phyloP scores from a whole-genome alignment of 768 basidiomycete species.

The Pholiota molesta region DNA sequence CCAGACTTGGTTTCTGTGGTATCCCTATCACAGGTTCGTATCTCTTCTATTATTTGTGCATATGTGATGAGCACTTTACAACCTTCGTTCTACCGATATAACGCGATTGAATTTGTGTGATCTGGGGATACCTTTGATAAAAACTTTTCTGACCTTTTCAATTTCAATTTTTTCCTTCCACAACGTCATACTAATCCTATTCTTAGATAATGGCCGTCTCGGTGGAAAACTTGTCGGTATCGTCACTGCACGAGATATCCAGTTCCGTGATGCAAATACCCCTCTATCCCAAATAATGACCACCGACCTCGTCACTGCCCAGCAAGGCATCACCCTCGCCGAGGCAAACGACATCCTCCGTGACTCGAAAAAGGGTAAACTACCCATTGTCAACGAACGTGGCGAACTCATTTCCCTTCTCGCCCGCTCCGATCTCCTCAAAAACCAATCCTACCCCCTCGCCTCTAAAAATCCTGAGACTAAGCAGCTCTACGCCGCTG shows the following conservation, averaged over 20 bases:
- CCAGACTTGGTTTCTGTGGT: slow-evolving; percentile 89
- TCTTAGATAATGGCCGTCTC: slow-evolving; percentile 78
- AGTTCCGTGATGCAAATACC: slow-evolving; percentile 76
- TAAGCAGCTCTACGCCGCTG: slow-evolving; percentile 97
- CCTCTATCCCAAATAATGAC: slow-evolving; percentile 89
- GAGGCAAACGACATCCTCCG: slow-evolving; percentile 96
- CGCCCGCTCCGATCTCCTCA: slow-evolving; percentile 95
- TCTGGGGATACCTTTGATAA: slow-evolving; percentile 58
- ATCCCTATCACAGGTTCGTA: slow-evolving; percentile 96
- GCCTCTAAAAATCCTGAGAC: slow-evolving; percentile 88
- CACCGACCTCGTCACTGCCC: slow-evolving; percentile 82
- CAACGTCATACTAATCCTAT: slow-evolving; percentile 13
- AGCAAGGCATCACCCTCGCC: slow-evolving; percentile 83
- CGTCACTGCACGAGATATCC: slow-evolving; percentile 94
- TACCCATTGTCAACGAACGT: slow-evolving; percentile 64
- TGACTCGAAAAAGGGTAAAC: slow-evolving; percentile 96
- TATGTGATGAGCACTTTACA: slow-evolving; percentile 56
- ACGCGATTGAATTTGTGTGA: slow-evolving; percentile 65
- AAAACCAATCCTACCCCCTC: slow-evolving; percentile 95
- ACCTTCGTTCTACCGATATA: slow-evolving; percentile 94
- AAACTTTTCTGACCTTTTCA: slow-evolving; percentile 36
- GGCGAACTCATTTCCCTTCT: slow-evolving; percentile 75
- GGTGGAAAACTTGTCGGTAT: slow-evolving; percentile 96
- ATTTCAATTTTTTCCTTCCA: slow-evolving; percentile 15
- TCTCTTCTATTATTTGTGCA: slow-evolving; percentile 12